Conservation (phyloP, 345 rosid genomes). For the Eucalyptus pauciflora region DNA sequence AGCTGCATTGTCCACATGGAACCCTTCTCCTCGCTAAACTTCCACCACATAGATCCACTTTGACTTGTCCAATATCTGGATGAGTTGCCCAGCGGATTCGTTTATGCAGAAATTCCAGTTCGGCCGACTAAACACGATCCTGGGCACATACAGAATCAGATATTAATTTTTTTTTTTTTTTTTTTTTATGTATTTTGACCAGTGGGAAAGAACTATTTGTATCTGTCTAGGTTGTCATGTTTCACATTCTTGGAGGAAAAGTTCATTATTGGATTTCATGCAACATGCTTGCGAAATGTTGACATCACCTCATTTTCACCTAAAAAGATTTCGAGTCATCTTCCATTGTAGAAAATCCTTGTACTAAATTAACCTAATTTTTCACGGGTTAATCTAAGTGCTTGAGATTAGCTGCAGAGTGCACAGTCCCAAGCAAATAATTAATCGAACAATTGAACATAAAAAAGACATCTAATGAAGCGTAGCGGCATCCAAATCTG, state of each 20-base stretch:
- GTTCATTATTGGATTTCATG: background rate
- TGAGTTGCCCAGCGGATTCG: background rate
- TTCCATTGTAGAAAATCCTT: background rate
- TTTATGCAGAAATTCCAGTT: background rate
- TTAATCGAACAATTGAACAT: background rate
- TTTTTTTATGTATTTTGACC: background rate
- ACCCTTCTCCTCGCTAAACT: background rate
- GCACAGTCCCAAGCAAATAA: background rate
- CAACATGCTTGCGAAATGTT: background rate
- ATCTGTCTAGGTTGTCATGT: background rate
- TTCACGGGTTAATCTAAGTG: background rate
- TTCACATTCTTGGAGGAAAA: background rate
- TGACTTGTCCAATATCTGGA: background rate
- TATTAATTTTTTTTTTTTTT: background rate
- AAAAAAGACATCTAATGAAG: background rate
- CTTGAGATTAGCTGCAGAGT: background rate
- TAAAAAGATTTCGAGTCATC: background rate
- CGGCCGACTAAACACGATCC: background rate
- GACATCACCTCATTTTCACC: background rate
- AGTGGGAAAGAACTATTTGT: background rate
- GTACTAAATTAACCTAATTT: background rate
- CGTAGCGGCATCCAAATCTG: background rate
- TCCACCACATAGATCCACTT: background rate
- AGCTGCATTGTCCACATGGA: background rate
- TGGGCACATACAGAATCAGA: background rate